Conservation (phyloP, 2,329 filamentous ascomycete genomes). For the Botrytis deweyae region DNA sequence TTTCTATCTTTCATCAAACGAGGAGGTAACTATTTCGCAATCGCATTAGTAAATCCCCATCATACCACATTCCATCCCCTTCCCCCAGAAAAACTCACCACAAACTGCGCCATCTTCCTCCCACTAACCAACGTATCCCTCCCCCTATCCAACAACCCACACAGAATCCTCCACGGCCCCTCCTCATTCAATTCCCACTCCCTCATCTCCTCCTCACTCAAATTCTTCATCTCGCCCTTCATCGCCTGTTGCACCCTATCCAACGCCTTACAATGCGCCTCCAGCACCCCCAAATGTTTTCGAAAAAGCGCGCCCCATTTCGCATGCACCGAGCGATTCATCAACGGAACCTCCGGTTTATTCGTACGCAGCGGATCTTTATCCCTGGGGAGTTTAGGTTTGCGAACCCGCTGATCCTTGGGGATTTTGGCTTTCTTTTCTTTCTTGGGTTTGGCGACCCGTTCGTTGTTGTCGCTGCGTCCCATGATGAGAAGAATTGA, state of each 20-base stretch:
- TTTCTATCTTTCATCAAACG: conserved; percentile 28
- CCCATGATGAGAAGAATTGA: conserved; percentile 6
- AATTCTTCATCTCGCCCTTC: conserved; percentile 25
- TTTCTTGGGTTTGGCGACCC: conserved; percentile 10
- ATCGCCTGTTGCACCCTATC: conserved; percentile 31
- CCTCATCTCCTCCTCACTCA: conserved; percentile 28
- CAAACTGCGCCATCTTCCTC: conserved; percentile 27
- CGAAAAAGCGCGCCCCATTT: conserved; percentile 39
- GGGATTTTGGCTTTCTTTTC: conserved; percentile 13
- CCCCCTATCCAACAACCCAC: conserved; percentile 32
- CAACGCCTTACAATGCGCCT: conserved; percentile 32
- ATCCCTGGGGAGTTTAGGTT: conserved; percentile 15
- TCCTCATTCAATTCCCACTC: conserved; percentile 32
- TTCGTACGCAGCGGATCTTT: conserved; percentile 21
- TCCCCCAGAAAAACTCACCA: conserved; percentile 28
- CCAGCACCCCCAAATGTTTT: conserved; percentile 34
- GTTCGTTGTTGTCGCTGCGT: not conserved
- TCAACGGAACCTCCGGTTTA: conserved; percentile 22
- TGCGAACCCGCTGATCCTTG: conserved; percentile 13
- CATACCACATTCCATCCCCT: not conserved
- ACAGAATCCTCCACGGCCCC: conserved; percentile 34
- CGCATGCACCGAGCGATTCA: conserved; percentile 38
- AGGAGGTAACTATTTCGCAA: conserved; percentile 27
- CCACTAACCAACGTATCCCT: conserved; percentile 28
- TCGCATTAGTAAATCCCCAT: not conserved